Base-by-base conservation (phyloP, 371 early-diverging fungal genomes). In the Mortierella sp. region DNA sequence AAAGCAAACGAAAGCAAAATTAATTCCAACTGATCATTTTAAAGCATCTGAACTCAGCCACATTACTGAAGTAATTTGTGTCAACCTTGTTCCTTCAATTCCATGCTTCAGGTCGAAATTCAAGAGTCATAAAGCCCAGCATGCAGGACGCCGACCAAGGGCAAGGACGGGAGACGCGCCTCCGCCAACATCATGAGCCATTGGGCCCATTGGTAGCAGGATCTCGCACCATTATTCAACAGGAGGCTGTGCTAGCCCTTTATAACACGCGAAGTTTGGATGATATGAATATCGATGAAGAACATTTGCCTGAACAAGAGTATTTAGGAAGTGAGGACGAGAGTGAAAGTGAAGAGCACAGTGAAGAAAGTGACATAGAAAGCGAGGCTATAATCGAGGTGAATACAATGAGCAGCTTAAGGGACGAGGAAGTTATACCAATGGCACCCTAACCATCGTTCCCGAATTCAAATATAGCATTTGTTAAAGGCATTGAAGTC, bases 101-200 rank as follows among this genome's bases (percentile, higher is more conserved):
- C 17, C 17, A 19, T 19, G 19, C 59, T 49, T 42, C 58, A 67
- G 15, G 23, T 12, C 28, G 13, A 59, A 26, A 42, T 34, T n/a
- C 19, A 60, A 28, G 19, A 29, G 45, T 15, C 58, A 78, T 78
- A 73, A 78, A 78, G 67, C 65, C 73, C 28, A 35, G 61, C 55
- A 65, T 55, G 54, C 64, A 53, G 49, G 66, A 78, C 22, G 49
- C 61, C 10, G 49, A 40, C 9, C 73, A 60, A 2, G 56, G 47
- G 4, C 66, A 34, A 13, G 56, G 67, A 13, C 40, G 73, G 32
- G 73, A 35, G 26, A 73, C 66, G 35, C 69, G 68, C 9, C 61
- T 54, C 13, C 64, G 79, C 15, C 45, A 28, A 17, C 35, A 54
- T 5, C 57, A 19, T 12, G 64, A 37, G 6, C 43, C 28, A 15